A percentile compares a stretch with the other conserved stretches of the same genome.
Evolutionary conservation across 129 eudicot species (phyloP).

Genomic region (Calendula officinalis): DNA sequence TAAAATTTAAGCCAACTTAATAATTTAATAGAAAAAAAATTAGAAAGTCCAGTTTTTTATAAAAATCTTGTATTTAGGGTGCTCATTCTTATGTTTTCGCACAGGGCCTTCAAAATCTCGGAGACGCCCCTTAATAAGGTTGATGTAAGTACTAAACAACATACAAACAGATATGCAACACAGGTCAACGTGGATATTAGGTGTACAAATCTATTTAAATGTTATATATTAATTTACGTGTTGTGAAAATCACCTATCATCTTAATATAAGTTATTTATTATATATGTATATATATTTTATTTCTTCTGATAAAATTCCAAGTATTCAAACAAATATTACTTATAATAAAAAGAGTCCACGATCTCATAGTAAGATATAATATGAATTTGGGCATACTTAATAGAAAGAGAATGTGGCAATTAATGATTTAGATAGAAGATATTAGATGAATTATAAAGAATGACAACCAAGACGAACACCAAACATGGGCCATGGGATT

Average conservation of each 20-base stretch:
- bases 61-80: too few species aligned
- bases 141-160: background rate
- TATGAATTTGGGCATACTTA: conserved; percentile 7
- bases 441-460: conserved; percentile 30
- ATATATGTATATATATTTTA: too few species aligned
- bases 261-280: too few species aligned
- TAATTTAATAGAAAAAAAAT: too few species aligned
- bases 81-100: too few species aligned
- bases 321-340: background rate
- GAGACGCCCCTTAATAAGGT: background rate
- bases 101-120: too few species aligned
- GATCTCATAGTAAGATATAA: conserved; percentile 5
- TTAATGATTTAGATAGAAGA: conserved; percentile 25
- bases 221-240: too few species aligned
- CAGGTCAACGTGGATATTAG: conserved; percentile 1
- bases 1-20: too few species aligned
- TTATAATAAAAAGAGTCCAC: background rate
- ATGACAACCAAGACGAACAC: conserved; percentile 29
- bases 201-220: background rate
- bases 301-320: background rate
- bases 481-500: conserved; percentile 22
- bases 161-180: background rate
- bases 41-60: too few species aligned
- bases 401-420: conserved; percentile 17
- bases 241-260: background rate